Conservation (phyloP, 2,329 filamentous ascomycete genomes). For the Trichoderma sp. region DNA sequence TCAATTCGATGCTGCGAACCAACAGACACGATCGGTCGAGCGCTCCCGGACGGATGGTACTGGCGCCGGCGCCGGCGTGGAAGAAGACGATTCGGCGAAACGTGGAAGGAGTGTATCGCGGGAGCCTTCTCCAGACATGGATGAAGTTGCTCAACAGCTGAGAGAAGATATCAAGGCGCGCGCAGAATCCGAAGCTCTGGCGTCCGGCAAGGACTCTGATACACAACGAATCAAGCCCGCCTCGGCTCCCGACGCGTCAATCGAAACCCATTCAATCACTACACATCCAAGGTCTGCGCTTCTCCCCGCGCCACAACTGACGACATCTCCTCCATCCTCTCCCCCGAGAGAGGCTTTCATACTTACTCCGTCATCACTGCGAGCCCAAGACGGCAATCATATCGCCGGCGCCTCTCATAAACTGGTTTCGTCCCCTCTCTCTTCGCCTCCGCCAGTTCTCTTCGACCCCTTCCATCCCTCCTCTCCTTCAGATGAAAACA, state of each 20-base stretch:
- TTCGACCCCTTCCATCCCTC: conserved; percentile 55
- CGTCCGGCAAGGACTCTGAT: conserved; percentile 25
- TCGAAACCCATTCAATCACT: conserved; percentile 27
- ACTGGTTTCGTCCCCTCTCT: conserved; percentile 58
- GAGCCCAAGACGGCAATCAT: conserved; percentile 33
- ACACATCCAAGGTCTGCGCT: conserved; percentile 26
- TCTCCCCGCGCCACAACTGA: conserved; percentile 33
- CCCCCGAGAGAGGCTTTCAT: conserved; percentile 42
- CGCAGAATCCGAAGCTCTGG: conserved; percentile 2
- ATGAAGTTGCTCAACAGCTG: conserved; percentile 28
- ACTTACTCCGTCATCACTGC: conserved; percentile 36
- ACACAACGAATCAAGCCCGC: conserved; percentile 8
- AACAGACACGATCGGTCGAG: conserved; percentile 40
- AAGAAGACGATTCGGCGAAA: conserved; percentile 38
- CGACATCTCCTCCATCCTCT: conserved; percentile 46
- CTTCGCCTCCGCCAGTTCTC: conserved; percentile 57
- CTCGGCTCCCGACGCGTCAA: conserved; percentile 11
- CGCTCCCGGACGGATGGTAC: conserved; percentile 31
- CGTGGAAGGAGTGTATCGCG: conserved; percentile 40
- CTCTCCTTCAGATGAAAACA: conserved; percentile 45
- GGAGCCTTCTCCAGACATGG: conserved; percentile 31
- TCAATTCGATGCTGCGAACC: conserved; percentile 59
- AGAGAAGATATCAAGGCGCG: conserved; percentile 35
- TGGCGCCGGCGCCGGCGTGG: conserved; percentile 34
- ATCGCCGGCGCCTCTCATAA: conserved; percentile 34